Evolutionary conservation across 2,329 filamentous ascomycete genomes (phyloP), one percentile per base, ranked within the genome.

Genomic region (Cytospora paraplurivora): DNA sequence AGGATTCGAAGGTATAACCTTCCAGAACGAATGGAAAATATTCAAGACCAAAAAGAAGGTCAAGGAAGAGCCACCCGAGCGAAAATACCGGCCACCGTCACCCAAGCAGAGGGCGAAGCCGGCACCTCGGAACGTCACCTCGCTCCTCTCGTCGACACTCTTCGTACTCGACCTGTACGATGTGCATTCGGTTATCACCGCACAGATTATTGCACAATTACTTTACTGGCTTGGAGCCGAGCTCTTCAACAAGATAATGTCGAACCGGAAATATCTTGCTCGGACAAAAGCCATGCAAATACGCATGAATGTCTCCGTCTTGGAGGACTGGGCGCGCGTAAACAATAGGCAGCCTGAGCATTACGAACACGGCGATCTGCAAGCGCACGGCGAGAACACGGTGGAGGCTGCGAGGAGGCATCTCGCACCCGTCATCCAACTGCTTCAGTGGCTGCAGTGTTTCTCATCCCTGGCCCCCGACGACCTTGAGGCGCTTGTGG

Each of bases 211-310:
- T 33, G 91, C 93, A 4, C 95, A 99, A 72, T 82, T 99, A 1
- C 83, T 98, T 52, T 99, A 97, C 78, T 99, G 95, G 95, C 84
- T 99, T 17, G 91, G 93, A 7, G 92, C 94, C 0, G 95, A 99
- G 76, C 85, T 98, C 10, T 99, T 99, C 80, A 99, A 99, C 76
- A 90, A 94, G 64, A 91, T 99, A 75, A 97, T 99, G 91, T 94
- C 91, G 35, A 97, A 96, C 72, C 87, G 92, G 68, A 93, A 94
- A 74, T 99, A 97, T 72, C 82, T 99, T 11, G 94, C 95, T 7
- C 86, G 95, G 59, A 99, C 95, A 19, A 99, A 99, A 76, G 95
- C 95, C 4, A 99, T 99, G 95, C 95, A 99, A 75, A 98, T 99
- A 70, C 91, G 95, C 69, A 98, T 99, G 93, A 99, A 99, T 74